Conservation (phyloP, 2,329 filamentous ascomycete species). For the Xylogone sp. region DNA sequence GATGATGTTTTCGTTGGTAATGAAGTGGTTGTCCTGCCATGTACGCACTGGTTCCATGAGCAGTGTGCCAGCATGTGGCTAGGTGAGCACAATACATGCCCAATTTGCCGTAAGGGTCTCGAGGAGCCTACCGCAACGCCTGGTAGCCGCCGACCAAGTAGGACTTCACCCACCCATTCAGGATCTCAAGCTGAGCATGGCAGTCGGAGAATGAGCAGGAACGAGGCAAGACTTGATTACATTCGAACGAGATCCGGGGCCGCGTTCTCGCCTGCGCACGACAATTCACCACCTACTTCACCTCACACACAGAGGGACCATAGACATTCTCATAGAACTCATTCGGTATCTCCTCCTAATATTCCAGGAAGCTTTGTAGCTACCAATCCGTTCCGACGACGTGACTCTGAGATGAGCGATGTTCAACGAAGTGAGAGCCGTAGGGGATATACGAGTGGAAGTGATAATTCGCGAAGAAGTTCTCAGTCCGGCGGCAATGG, state of each 20-base stretch:
- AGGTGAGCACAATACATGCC: slow-evolving; percentile 87
- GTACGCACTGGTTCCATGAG: slow-evolving; percentile 91
- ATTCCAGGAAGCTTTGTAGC: not conserved
- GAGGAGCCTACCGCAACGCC: slow-evolving; percentile 12
- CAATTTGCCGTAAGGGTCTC: slow-evolving; percentile 61
- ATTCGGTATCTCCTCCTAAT: not conserved
- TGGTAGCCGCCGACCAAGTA: not conserved
- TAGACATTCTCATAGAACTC: not conserved
- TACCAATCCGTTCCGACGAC: slow-evolving; percentile 4
- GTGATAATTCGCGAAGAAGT: slow-evolving; percentile 19
- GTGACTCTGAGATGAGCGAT: slow-evolving; percentile 15
- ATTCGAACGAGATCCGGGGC: slow-evolving; percentile 17
- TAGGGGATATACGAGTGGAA: slow-evolving; percentile 20
- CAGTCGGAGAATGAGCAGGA: slow-evolving; percentile 16
- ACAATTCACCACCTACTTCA: not conserved
- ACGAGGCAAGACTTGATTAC: slow-evolving; percentile 24
- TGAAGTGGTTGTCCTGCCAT: slow-evolving; percentile 75
- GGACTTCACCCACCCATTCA: slow-evolving; percentile 1
- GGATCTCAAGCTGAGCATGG: not conserved
- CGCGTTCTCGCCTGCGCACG: slow-evolving; percentile 14
- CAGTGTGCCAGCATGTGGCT: slow-evolving; percentile 81
- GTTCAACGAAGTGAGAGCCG: slow-evolving; percentile 8
- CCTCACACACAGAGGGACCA: not conserved
- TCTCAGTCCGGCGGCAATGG: slow-evolving; percentile 12
- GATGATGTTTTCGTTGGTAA: slow-evolving; percentile 72